Evolutionary conservation across 202 grass and related monocot genomes (phyloP).

Genomic region (Sporobolus alterniflorus): DNA sequence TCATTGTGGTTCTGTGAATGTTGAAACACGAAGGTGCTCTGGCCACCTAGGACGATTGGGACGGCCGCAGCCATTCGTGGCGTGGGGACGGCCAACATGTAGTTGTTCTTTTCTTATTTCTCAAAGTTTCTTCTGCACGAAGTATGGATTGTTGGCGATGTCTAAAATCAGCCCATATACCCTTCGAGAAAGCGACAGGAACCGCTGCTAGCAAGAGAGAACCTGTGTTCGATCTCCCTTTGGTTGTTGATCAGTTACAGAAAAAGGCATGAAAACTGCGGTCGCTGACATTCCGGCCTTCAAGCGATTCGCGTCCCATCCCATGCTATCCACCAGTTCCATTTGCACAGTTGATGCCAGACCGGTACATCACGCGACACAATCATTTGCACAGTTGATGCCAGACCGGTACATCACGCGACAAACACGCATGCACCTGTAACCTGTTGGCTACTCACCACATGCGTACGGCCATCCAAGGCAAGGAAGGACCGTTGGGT

Average conservation of each 20-base stretch:
- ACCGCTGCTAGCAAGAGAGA: neutral
- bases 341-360: neutral
- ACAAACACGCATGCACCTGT: neutral
- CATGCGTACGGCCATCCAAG: neutral
- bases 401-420: neutral
- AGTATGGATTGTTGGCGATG: neutral
- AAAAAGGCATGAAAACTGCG: neutral
- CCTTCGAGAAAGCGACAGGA: neutral
- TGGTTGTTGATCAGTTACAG: neutral
- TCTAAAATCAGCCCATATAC: neutral
- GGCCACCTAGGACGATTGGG: too few species aligned
- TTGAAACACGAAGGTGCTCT: too few species aligned
- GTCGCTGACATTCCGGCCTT: constrained; percentile 5
- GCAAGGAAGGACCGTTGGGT: neutral
- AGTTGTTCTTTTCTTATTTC: too few species aligned
- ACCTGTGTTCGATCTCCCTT: neutral
- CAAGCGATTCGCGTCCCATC: neutral
- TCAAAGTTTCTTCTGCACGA: neutral
- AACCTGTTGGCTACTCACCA: too few species aligned
- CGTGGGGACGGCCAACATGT: too few species aligned
- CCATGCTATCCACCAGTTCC: neutral
- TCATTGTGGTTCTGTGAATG: too few species aligned
- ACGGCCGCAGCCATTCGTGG: too few species aligned
- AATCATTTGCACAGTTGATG: neutral
- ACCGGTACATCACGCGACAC: neutral